Conservation (phyloP, 306 rosid species). For the Pyrus pyrifolia region DNA sequence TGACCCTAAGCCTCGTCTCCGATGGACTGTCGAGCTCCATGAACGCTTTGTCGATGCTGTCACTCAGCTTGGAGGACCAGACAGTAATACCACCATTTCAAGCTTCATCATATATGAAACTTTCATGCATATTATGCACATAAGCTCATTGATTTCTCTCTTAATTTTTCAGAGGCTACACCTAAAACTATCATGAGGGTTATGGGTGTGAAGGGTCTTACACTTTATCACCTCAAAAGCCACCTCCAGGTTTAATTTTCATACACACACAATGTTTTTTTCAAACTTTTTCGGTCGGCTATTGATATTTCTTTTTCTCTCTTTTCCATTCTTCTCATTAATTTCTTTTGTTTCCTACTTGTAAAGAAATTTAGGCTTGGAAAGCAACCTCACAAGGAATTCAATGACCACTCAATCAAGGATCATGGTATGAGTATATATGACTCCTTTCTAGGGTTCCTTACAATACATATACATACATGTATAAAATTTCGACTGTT, state of each 20-base stretch:
- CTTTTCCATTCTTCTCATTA: constrained; percentile 10
- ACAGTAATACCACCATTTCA: constrained; percentile 38
- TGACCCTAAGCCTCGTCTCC: constrained; percentile 96
- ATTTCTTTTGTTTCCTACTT: constrained; percentile 16
- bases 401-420: constrained; percentile 91
- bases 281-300: constrained; percentile 16
- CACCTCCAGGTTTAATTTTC: constrained; percentile 80
- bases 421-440: constrained; percentile 51
- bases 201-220: constrained; percentile 99
- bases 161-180: constrained; percentile 66
- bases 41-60: constrained; percentile 99
- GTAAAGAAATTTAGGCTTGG: constrained; percentile 91
- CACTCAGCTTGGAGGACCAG: constrained; percentile 98
- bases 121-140: background rate
- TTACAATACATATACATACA: too few species aligned
- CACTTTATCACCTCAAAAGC: constrained; percentile 99
- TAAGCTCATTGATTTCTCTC: background rate
- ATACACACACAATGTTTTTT: constrained; percentile 4
- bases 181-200: constrained; percentile 99
- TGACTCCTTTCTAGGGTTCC: constrained; percentile 70
- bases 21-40: constrained; percentile 98
- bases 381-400: constrained; percentile 99
- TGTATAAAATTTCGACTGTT: background rate
- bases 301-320: background rate
- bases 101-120: background rate